phyloP scores from a whole-genome alignment of 768 basidiomycete species.

The Suillus subluteus region DNA sequence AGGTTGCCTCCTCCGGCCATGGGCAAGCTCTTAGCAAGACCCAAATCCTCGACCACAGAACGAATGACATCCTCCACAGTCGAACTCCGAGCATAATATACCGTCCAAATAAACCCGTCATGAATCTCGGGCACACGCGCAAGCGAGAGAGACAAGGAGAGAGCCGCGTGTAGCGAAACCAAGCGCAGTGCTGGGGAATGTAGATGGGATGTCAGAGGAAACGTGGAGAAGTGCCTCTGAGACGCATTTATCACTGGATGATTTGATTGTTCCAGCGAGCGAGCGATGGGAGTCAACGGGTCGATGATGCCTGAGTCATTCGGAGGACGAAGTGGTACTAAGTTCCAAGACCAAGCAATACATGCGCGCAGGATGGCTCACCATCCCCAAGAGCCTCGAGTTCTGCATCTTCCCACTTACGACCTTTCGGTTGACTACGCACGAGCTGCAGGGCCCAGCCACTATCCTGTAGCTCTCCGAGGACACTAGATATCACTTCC shows the following conservation, averaged over 20 bases:
- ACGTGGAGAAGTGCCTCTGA: constrained; percentile 67
- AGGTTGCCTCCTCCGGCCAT: constrained; percentile 69
- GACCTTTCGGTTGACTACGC: constrained; percentile 58
- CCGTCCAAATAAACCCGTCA: constrained; percentile 68
- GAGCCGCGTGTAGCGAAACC: constrained; percentile 66
- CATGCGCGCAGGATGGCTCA: constrained; percentile 31
- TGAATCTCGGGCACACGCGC: constrained; percentile 76
- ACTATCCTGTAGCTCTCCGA: constrained; percentile 57
- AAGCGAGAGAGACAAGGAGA: constrained; percentile 59
- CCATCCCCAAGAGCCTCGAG: constrained; percentile 68
- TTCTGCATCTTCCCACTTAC: constrained; percentile 74
- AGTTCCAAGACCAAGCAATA: constrained; percentile 17
- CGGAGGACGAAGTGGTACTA: background rate
- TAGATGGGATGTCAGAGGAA: constrained; percentile 68
- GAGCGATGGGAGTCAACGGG: constrained; percentile 49
- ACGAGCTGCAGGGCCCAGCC: constrained; percentile 76
- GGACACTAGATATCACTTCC: constrained; percentile 54
- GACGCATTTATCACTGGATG: constrained; percentile 30
- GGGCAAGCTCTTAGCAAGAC: constrained; percentile 65
- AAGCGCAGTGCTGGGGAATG: constrained; percentile 70
- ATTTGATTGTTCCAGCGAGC: constrained; percentile 49
- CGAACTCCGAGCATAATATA: constrained; percentile 63
- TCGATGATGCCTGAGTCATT: constrained; percentile 51
- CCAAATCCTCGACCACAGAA: constrained; percentile 62
- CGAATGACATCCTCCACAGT: constrained; percentile 60